phyloP scores from a whole-genome alignment of 306 rosid species.

The Inga oerstediana region DNA sequence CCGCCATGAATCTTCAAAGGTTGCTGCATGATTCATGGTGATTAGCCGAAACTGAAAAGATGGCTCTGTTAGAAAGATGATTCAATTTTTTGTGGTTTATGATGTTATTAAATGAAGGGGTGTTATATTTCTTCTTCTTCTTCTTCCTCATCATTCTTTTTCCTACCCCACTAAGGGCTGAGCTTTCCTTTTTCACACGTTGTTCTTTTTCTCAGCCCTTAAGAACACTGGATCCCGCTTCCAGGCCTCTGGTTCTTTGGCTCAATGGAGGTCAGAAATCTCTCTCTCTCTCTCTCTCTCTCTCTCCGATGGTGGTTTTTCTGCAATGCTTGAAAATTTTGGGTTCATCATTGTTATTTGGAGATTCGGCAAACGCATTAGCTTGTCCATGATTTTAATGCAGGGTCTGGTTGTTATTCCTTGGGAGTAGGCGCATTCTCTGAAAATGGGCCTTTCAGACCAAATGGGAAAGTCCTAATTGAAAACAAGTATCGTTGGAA shows the following conservation, averaged over 20 bases:
- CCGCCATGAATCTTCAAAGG: too few species aligned
- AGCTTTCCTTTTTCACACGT: too few species aligned
- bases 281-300: neutral
- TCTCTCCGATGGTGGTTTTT: neutral
- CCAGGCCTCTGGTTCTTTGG: conserved; percentile 85
- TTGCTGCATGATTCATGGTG: too few species aligned
- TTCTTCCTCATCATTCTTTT: too few species aligned
- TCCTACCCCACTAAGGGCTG: too few species aligned
- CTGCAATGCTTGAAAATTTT: conserved; percentile 8
- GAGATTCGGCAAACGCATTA: neutral
- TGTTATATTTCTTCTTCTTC: too few species aligned
- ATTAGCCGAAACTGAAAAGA: too few species aligned
- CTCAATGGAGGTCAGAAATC: conserved; percentile 63
- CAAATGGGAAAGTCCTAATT: conserved; percentile 60
- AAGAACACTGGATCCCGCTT: conserved; percentile 40
- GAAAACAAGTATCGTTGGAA: conserved; percentile 80
- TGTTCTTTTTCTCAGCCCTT: too few species aligned
- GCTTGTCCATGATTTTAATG: conserved; percentile 8
- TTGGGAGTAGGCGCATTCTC: conserved; percentile 84
- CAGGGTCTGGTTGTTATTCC: conserved; percentile 94
- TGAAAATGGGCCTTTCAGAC: conserved; percentile 87
- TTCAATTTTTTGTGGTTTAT: too few species aligned
- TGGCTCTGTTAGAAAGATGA: too few species aligned
- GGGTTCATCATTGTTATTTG: neutral
- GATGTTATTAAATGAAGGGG: too few species aligned